Base-by-base conservation (phyloP, 768 basidiomycete species). In the Ramaria sp. region DNA sequence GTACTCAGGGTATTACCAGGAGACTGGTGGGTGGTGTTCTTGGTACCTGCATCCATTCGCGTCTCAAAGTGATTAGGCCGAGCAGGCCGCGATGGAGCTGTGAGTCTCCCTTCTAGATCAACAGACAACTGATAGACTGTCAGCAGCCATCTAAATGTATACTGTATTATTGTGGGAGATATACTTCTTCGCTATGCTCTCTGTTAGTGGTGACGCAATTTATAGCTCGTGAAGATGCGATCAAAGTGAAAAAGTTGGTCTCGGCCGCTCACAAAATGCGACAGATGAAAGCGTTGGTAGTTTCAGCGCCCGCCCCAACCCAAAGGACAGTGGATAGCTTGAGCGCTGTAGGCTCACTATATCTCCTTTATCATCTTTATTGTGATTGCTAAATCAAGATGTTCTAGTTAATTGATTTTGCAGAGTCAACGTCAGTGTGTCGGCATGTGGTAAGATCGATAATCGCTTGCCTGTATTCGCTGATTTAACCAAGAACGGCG, bases 1-100 rank as follows among this genome's bases (percentile, higher is more conserved):
- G n/a, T 30, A 38, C 16, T 10, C 45, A 88, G 88, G 87, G 0
- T 92, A 83, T 64, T 92, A 92, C 64, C 89, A 91, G 65, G 89
- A 91, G 66, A 90, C 88, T 58, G 87, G 85, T 82, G 60, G 22
- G 72, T 57, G 9, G 27, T 22, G 24, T n/a, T 24, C 32, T 34
- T 34, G 32, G 13, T 9, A 3, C 32, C 32, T 2, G 13, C 13
- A 8, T 5, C 8, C 8, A 3, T 34, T 34, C 13, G 32, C 13
- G 13, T 34, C 32, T 34, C 9, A 34, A 34, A 34, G 32, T 4
- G 3, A 3, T 34, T 54, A 85, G 87, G 88, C 42, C 75, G 88
- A 48, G 88, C 85, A 54, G 89, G 88, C 25, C 76, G 89, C 50
- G 87, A 91, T 62, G 85, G 85, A 30, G 63, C 68, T 57, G 88